These are phyloP conservation scores for Carex parvula DNA, from an alignment of 176 grass and related monocot genomes.

Conservation along the genomic window DNA sequence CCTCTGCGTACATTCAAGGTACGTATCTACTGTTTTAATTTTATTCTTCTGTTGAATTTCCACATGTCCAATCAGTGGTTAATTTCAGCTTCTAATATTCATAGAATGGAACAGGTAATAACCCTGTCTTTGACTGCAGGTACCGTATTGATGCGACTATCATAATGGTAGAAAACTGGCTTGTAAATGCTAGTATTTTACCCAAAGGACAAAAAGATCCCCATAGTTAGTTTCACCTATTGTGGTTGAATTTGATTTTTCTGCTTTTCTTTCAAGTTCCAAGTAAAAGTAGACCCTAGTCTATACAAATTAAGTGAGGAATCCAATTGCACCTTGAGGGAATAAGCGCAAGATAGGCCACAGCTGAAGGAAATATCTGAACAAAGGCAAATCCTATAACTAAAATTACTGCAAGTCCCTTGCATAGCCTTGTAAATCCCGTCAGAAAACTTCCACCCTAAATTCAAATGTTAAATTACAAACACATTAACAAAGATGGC, in stretches of 20 bases:
- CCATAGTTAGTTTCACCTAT: background rate
- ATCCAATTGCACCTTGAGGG: constrained; percentile 59
- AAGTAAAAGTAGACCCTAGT: background rate
- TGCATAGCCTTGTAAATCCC: constrained; percentile 89
- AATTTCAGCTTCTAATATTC: background rate
- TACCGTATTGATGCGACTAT: background rate
- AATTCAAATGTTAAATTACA: constrained; percentile 28
- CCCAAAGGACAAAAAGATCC: no score
- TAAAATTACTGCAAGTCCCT: constrained; percentile 75
- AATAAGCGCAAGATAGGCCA: constrained; percentile 80
- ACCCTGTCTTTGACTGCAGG: background rate
- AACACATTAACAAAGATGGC: background rate
- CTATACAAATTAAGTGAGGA: background rate
- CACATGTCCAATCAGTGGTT: background rate
- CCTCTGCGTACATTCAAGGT: background rate
- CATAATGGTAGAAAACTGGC: background rate
- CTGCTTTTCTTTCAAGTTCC: background rate
- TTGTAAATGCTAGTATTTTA: background rate
- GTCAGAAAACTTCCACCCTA: constrained; percentile 71
- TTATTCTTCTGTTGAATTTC: background rate
- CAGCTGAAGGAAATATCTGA: constrained; percentile 64
- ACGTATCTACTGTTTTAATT: background rate
- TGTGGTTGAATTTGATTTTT: background rate
- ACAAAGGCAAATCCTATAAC: constrained; percentile 59
- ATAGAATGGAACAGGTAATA: background rate